These are phyloP conservation scores for Melocanna baccifera DNA, from an alignment of 176 grass and related monocot species.

Conservation along the genomic window DNA sequence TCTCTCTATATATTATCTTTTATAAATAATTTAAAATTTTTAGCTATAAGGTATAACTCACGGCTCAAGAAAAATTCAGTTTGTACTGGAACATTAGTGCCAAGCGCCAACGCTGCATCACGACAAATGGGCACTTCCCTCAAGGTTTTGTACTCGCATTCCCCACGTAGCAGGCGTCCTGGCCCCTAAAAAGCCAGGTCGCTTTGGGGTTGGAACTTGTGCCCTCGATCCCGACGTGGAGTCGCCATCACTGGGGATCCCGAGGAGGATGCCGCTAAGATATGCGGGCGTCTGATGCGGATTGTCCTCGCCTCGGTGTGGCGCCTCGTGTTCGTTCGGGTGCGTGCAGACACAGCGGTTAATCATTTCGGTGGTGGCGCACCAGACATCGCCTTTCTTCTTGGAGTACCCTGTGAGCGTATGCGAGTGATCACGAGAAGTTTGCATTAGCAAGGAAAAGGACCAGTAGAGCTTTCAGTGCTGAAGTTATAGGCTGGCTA, in stretches of 20 bases:
- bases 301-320: not conserved
- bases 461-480: not conserved
- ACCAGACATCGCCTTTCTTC: not conserved
- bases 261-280: slow-evolving; percentile 19
- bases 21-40: too few relatives aligned
- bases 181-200: not conserved
- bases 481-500: not conserved
- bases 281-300: not conserved
- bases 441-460: not conserved
- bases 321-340: slow-evolving; percentile 11
- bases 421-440: not conserved
- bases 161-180: slow-evolving; percentile 20
- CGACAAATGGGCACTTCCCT: not conserved
- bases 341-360: not conserved
- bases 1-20: too few relatives aligned
- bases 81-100: slow-evolving; percentile 26
- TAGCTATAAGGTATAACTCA: too few relatives aligned
- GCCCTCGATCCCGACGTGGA: not conserved
- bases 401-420: not conserved
- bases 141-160: not conserved
- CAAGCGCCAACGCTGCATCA: not conserved
- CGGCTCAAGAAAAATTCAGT: too few relatives aligned
- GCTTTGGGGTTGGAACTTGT: not conserved
- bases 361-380: not conserved
- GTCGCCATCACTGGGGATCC: slow-evolving; percentile 30